phyloP scores from a whole-genome alignment of 1,284 basidiomycete species.

The Fomitopsis betulina region DNA sequence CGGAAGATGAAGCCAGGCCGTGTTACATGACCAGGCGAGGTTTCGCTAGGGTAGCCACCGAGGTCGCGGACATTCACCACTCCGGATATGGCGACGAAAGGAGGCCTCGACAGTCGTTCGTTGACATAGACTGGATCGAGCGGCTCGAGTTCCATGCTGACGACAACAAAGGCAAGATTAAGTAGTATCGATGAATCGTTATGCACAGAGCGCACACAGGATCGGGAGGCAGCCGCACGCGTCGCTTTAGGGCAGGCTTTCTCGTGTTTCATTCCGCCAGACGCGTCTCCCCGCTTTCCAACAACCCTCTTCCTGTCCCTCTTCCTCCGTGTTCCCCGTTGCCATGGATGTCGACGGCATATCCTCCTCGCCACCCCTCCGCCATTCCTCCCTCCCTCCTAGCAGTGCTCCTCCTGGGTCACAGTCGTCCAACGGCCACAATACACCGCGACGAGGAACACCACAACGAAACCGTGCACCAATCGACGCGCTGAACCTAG shows the following conservation, averaged over 20 bases:
- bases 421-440: slow-evolving; percentile 39
- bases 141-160: slow-evolving; percentile 41
- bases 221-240: slow-evolving; percentile 8
- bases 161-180: not conserved
- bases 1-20: slow-evolving; percentile 56
- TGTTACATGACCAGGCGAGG: slow-evolving; percentile 43
- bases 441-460: slow-evolving; percentile 34
- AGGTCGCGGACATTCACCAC: slow-evolving; percentile 72
- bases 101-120: slow-evolving; percentile 56
- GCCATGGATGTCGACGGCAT: slow-evolving; percentile 38
- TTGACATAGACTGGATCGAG: slow-evolving; percentile 62
- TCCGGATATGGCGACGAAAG: slow-evolving; percentile 62
- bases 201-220: too few species aligned
- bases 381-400: slow-evolving; percentile 52
- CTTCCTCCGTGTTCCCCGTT: not conserved
- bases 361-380: slow-evolving; percentile 37
- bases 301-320: slow-evolving; percentile 12
- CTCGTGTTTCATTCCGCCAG: slow-evolving; percentile 34
- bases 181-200: not conserved
- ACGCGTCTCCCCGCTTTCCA: slow-evolving; percentile 18
- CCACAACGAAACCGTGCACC: slow-evolving; percentile 32
- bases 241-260: slow-evolving; percentile 37
- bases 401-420: slow-evolving; percentile 58
- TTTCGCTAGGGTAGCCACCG: slow-evolving; percentile 50
- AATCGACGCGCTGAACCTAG: slow-evolving; percentile 58